Conservation (phyloP, 139 green algal genomes). For the Chlorella sp. region DNA sequence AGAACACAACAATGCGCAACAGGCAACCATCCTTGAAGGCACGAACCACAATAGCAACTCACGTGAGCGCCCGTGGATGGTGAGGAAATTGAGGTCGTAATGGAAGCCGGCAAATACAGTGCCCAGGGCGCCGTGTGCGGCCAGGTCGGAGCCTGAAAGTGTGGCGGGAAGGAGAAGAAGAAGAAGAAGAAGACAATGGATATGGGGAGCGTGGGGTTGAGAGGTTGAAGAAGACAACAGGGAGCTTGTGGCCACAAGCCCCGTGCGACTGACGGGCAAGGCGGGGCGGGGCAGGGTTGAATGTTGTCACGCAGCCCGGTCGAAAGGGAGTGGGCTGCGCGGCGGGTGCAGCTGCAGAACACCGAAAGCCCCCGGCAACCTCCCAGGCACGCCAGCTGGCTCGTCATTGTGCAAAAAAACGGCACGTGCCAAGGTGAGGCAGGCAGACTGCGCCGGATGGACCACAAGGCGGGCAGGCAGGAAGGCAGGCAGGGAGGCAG, state of each 20-base stretch:
- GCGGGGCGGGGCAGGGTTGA: neutral
- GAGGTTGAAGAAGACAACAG: no score
- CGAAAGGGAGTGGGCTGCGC: no score
- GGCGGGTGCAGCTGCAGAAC: no score
- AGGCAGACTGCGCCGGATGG: no score
- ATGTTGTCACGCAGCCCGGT: neutral
- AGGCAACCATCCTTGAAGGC: neutral
- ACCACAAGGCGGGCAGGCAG: neutral
- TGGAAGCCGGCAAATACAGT: conserved; percentile 76
- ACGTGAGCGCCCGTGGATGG: conserved; percentile 20
- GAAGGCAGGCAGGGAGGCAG: neutral
- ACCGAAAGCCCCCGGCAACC: no score
- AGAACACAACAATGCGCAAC: neutral
- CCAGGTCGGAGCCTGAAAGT: conserved; percentile 68
- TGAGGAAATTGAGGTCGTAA: conserved; percentile 61
- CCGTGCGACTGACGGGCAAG: no score
- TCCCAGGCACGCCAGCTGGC: neutral
- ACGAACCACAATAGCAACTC: neutral
- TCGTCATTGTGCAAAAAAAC: neutral
- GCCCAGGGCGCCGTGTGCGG: conserved; percentile 38
- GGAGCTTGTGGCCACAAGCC: no score
- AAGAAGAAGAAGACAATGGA: no score
- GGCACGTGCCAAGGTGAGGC: no score
- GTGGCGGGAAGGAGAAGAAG: no score
- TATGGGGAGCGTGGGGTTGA: neutral